phyloP scores from a whole-genome alignment of 106 monocot species.

The Dactylorhiza incarnata region DNA sequence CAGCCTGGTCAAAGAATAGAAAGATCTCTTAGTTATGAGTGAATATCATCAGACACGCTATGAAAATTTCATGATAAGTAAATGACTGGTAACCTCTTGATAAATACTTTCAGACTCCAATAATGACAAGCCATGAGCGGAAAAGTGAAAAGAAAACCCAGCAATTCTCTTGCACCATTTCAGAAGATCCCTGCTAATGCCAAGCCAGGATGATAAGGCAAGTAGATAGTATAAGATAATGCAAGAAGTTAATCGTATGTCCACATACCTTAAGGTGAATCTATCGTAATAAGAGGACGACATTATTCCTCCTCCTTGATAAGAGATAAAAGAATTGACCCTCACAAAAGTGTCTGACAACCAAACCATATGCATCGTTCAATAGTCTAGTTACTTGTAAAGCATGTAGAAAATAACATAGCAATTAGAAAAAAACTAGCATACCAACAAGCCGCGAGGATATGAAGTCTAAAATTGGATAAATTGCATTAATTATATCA shows the following conservation, averaged over 20 bases:
- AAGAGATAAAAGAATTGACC: constrained; percentile 29
- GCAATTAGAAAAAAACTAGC: constrained; percentile 1
- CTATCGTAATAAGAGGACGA: constrained; percentile 28
- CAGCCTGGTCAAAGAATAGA: constrained; percentile 36
- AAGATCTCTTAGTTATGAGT: constrained; percentile 1
- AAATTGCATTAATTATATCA: constrained; percentile 50
- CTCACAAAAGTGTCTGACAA: constrained; percentile 59
- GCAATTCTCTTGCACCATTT: constrained; percentile 85
- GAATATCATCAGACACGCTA: not conserved
- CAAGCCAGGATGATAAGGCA: constrained; percentile 11
- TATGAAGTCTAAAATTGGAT: constrained; percentile 45
- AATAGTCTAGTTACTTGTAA: not conserved
- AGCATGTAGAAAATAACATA: not conserved
- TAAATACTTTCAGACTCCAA: constrained; percentile 58
- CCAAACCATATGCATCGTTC: not conserved
- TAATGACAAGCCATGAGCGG: constrained; percentile 20
- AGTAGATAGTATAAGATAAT: not conserved
- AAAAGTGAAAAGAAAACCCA: constrained; percentile 22
- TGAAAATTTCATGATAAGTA: not conserved
- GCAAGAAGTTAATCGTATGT: not conserved
- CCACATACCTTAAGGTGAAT: constrained; percentile 60
- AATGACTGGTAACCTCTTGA: constrained; percentile 63
- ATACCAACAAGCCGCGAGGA: constrained; percentile 58
- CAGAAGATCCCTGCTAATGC: constrained; percentile 66
- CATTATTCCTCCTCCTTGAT: constrained; percentile 18